These are phyloP conservation scores for Crithidia mellificae DNA, from an alignment of 208 protist species.

Conservation along the genomic window DNA sequence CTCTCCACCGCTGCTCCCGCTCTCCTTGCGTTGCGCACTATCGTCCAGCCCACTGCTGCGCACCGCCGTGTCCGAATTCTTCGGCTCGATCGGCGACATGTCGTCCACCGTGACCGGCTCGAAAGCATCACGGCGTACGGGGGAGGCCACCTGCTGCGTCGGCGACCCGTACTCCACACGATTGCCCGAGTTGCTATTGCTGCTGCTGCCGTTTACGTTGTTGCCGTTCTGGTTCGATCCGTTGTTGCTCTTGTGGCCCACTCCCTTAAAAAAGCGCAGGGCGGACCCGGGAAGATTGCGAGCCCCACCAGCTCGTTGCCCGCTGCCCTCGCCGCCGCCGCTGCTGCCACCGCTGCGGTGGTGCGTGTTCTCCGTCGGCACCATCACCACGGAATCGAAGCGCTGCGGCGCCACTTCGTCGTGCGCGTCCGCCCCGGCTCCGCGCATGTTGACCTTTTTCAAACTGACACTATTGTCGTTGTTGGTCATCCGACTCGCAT, in stretches of 20 bases:
- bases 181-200: constrained; percentile 2
- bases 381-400: constrained; percentile 17
- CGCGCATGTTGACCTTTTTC: constrained; percentile 1
- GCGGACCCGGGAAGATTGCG: neutral
- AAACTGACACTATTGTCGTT: neutral
- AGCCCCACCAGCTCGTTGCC: neutral
- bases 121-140: constrained; percentile 5
- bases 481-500: no score
- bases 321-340: neutral
- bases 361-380: constrained; percentile 12
- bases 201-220: no score
- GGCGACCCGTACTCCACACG: neutral
- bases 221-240: no score
- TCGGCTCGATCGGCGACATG: constrained; percentile 3
- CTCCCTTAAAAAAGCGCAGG: constrained; percentile 6
- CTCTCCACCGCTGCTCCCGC: no score
- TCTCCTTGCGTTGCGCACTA: neutral
- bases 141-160: neutral
- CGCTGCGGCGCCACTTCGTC: neutral
- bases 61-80: constrained; percentile 7
- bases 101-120: constrained; percentile 5
- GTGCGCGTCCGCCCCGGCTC: neutral
- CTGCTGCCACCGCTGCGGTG: neutral
- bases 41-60: neutral
- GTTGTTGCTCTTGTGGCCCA: neutral